Base-by-base conservation (phyloP, 257 asterid genomes). In the Lavandula angustifolia region DNA sequence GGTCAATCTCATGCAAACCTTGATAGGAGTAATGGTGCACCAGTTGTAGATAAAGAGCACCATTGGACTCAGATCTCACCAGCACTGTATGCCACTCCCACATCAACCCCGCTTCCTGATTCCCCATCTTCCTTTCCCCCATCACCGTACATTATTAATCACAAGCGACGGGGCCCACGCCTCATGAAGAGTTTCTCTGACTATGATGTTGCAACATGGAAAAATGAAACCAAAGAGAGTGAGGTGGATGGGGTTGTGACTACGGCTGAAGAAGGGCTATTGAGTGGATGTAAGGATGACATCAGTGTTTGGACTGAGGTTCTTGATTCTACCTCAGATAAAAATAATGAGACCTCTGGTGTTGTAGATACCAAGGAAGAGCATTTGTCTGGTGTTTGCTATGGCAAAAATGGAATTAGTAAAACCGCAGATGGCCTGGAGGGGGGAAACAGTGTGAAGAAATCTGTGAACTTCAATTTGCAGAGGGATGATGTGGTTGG, bases 91-190 rank as follows among this genome's bases (percentile, higher is more conserved):
- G 89, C 98, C 64, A 89, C 91, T 62, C 98, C 98, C 0, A 74
- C 75, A 68, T 78, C 96, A n/a, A 89, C 96, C 10, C 97, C 97
- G 0, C 80, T 92, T 64, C 97, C 96, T 17, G 98, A 85, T 80
- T 78, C 97, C 60, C 97, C 91, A 3, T 89, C 96, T 41, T 87
- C 97, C 4, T 92, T 82, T 68, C 89, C 91, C 11, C 96, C 97
- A 4, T 89, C 98, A 0, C 98, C 97, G 58, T 92, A 92, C 74
- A 77, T 91, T 66, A 70, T 91, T 62, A 88, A 88, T 75, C 98
- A 91, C 83, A 91, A 91, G 82, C 77, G 96, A 22, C 80, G 98
- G 74, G 98, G 96, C 71, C 96, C 98, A 48, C 79, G 96, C 3
- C 94, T 91, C 64, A 78, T 82, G 72, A 88, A 91, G 84, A 83